Evolutionary conservation across 345 rosid genomes (phyloP), one percentile per base, ranked within the genome.

Genomic region (Aurinia saxatilis): DNA sequence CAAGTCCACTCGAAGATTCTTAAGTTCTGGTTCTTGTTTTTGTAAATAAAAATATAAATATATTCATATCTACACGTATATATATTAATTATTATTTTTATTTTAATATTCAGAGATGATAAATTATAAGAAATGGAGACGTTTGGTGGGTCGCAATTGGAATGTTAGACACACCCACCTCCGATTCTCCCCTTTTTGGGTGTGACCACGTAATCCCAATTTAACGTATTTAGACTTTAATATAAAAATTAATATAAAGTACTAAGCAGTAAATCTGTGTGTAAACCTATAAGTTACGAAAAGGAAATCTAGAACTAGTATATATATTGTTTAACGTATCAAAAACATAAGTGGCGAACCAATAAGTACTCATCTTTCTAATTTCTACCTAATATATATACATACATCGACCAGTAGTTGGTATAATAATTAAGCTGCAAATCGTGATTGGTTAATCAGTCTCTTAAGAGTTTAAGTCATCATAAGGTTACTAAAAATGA

Each of bases 141-240:
- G 70, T 57, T 64, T 50, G 75, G 75, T 71, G 75, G 75, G 66
- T 71, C 66, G 75, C 75, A 64, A 63, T 71, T 71, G 75, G 75
- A 71, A 18, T 40, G 65, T 41, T 70, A 70, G 75, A 57, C 64
- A 56, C 10, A 50, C 65, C 70, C 54, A 64, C 70, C 60, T 71
- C 65, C 30, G 63, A 63, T 63, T 41, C 75, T 62, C 51, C 49
- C 16, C 49, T 64, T 64, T 64, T 57, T 57, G 48, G 35, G 48
- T 57, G 65, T 63, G 65, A 63, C 75, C 75, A 71, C 75, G 60
- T 64, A 71, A 63, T 33, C 66, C 30, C 19, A 21, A 16, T 63
- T 29, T 57, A 46, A 46, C 51, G 50, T 61, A 45, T 60, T 45
- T 50, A 40, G 38, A 10, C 10, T 34, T 19, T 34, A 9, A 59